A percentile compares a stretch with the other conserved stretches of the same genome.
Conservation (phyloP, 1,284 basidiomycete genomes). For the Ceratobasidium sp. region DNA sequence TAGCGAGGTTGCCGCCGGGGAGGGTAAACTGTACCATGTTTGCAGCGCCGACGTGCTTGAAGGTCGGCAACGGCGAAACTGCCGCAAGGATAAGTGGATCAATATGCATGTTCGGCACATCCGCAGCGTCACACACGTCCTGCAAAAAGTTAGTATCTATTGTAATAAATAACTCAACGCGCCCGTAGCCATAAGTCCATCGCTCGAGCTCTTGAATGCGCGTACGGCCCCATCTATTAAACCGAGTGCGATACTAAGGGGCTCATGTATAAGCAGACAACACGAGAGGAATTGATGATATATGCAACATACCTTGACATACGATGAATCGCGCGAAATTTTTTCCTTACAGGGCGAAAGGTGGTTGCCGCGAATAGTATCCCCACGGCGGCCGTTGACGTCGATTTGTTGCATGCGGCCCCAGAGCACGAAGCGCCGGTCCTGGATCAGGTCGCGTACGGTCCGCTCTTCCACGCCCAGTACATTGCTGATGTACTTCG, state of each 20-base stretch:
- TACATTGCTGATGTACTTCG: neutral
- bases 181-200: constrained; percentile 5
- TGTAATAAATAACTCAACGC: constrained; percentile 11
- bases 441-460: neutral
- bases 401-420: neutral
- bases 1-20: neutral
- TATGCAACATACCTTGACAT: constrained; percentile 14
- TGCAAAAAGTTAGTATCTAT: constrained; percentile 10
- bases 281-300: neutral
- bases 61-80: neutral
- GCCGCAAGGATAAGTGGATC: neutral
- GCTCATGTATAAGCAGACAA: neutral
- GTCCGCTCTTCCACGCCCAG: neutral
- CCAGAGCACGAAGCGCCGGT: neutral
- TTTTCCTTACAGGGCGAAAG: neutral
- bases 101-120: too few species aligned
- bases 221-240: neutral
- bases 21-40: neutral
- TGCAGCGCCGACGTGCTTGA: neutral
- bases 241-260: constrained; percentile 12
- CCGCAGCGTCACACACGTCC: neutral
- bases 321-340: constrained; percentile 9
- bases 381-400: neutral
- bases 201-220: neutral
- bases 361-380: neutral